These are phyloP conservation scores for Cryptococcus sp. DNA, from an alignment of 1,284 basidiomycete species.

Conservation along the genomic window DNA sequence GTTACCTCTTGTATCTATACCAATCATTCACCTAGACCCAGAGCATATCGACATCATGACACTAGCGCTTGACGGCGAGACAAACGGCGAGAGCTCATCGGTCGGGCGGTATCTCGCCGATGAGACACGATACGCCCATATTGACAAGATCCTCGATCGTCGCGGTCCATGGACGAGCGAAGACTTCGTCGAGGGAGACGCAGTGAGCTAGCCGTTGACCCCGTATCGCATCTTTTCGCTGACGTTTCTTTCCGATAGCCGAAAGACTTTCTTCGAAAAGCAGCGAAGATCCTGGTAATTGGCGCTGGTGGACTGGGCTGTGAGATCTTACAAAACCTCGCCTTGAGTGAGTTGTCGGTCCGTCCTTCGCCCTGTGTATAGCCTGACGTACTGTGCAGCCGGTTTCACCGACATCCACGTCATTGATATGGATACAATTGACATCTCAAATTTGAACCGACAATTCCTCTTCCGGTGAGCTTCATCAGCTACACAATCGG, in stretches of 20 bases:
- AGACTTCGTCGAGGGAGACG: constrained; percentile 36
- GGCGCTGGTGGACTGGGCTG: constrained; percentile 94
- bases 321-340: constrained; percentile 91
- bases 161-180: constrained; percentile 48
- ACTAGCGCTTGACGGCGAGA: background rate
- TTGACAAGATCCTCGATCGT: constrained; percentile 49
- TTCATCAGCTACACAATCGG: background rate
- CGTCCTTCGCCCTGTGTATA: background rate
- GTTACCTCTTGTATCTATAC: background rate
- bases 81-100: constrained; percentile 6
- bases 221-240: background rate
- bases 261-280: constrained; percentile 78
- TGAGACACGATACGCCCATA: constrained; percentile 30
- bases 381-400: constrained; percentile 52
- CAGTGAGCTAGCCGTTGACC: constrained; percentile 21
- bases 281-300: constrained; percentile 93
- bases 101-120: constrained; percentile 27
- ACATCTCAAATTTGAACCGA: constrained; percentile 96
- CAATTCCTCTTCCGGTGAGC: constrained; percentile 94
- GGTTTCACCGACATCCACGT: constrained; percentile 99
- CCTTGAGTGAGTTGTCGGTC: constrained; percentile 57
- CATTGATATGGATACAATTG: constrained; percentile 99
- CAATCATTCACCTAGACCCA: background rate
- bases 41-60: background rate
- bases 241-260: constrained; percentile 40